These are phyloP conservation scores for Amanita molliuscula DNA, from an alignment of 768 basidiomycete species.

Conservation along the genomic window DNA sequence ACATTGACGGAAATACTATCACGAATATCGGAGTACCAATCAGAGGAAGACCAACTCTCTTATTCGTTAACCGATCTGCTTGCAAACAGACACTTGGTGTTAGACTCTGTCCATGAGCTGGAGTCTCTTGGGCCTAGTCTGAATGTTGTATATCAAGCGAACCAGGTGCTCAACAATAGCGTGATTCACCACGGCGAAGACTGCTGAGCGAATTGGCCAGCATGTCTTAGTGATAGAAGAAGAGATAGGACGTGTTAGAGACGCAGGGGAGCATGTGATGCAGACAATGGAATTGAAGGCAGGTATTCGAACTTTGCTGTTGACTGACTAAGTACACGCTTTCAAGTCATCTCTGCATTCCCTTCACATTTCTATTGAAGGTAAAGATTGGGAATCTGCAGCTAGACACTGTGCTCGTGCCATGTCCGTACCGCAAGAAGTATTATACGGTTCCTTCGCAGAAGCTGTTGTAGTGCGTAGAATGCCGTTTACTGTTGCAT, in stretches of 20 bases:
- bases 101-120: constrained; percentile 50
- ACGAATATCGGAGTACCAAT: constrained; percentile 65
- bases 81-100: constrained; percentile 55
- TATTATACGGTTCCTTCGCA: constrained; percentile 79
- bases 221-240: constrained; percentile 83
- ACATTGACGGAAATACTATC: constrained; percentile 59
- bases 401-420: constrained; percentile 85
- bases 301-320: constrained; percentile 2
- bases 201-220: constrained; percentile 84
- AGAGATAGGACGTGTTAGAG: constrained; percentile 84
- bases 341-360: constrained; percentile 28
- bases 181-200: constrained; percentile 68
- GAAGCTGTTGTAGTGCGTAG: constrained; percentile 75
- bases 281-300: constrained; percentile 97
- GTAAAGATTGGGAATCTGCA: constrained; percentile 93
- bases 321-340: constrained; percentile 5
- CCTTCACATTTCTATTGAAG: constrained; percentile 67
- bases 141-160: constrained; percentile 51
- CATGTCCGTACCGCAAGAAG: constrained; percentile 70
- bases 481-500: neutral
- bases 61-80: constrained; percentile 58
- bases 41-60: constrained; percentile 13
- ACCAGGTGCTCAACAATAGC: constrained; percentile 39
- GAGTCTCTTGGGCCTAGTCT: constrained; percentile 51
- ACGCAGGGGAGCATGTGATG: constrained; percentile 84